Percentiles rank a stretch among this genome's conserved stretches.
phyloP scores from a whole-genome alignment of 495 filamentous ascomycete species.

The Lasiosphaeria hispida region DNA sequence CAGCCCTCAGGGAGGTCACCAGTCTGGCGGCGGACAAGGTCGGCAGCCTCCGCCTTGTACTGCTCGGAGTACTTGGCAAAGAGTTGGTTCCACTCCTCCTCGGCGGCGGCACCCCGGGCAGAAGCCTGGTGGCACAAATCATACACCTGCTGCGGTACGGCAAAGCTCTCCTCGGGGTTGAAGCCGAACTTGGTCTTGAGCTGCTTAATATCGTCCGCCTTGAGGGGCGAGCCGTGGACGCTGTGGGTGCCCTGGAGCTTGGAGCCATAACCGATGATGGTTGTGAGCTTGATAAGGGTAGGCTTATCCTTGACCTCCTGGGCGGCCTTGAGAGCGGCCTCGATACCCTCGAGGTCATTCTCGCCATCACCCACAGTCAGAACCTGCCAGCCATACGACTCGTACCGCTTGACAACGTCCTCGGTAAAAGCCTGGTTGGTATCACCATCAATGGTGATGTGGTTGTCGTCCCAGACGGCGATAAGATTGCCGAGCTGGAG shows the following conservation, averaged over 20 bases:
- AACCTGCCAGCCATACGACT: slow-evolving; percentile 96
- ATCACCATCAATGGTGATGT: slow-evolving; percentile 89
- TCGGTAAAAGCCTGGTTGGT: slow-evolving; percentile 96
- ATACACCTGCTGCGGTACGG: slow-evolving; percentile 91
- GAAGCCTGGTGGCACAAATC: slow-evolving; percentile 82
- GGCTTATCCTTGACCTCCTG: slow-evolving; percentile 93
- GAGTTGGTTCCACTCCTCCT: slow-evolving; percentile 94
- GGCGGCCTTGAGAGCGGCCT: slow-evolving; percentile 79
- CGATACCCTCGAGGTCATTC: slow-evolving; percentile 82
- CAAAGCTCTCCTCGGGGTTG: slow-evolving; percentile 90
- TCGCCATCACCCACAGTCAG: slow-evolving; percentile 87
- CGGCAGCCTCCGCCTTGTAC: slow-evolving; percentile 72
- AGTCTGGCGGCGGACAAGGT: slow-evolving; percentile 76
- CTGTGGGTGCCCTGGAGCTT: slow-evolving; percentile 87
- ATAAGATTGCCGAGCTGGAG: slow-evolving; percentile 97
- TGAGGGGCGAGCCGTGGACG: slow-evolving; percentile 94
- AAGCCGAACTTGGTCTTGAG: slow-evolving; percentile 95
- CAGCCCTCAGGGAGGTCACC: slow-evolving; percentile 92
- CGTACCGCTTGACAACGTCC: slow-evolving; percentile 92
- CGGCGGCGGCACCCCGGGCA: slow-evolving; percentile 79
- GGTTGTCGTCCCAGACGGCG: slow-evolving; percentile 96
- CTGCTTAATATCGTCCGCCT: slow-evolving; percentile 85
- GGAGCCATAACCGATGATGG: slow-evolving; percentile 97
- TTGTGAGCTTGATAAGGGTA: slow-evolving; percentile 93
- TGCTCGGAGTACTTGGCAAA: slow-evolving; percentile 79